These are phyloP conservation scores for Nicotiana tomentosiformis DNA, from an alignment of 257 asterid genomes.

Conservation along the genomic window DNA sequence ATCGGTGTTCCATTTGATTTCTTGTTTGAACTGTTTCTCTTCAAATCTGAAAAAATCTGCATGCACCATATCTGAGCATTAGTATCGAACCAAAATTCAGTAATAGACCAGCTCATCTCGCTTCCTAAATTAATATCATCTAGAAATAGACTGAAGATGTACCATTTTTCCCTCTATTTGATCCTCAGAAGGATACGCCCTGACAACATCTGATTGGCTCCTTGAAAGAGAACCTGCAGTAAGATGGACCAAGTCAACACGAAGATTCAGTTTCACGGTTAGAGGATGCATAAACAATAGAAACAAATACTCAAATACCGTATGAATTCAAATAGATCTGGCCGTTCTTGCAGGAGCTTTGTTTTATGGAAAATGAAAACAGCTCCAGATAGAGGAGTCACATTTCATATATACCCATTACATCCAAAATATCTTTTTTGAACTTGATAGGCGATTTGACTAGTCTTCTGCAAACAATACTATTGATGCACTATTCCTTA, in stretches of 20 bases:
- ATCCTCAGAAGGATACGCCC: slow-evolving; percentile 44
- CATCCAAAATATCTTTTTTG: background rate
- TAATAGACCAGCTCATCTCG: background rate
- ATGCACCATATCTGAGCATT: slow-evolving; percentile 19
- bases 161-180: slow-evolving; percentile 68
- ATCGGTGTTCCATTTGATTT: slow-evolving; percentile 65
- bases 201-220: slow-evolving; percentile 65
- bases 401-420: background rate
- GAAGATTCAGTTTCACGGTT: background rate
- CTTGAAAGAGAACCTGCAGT: slow-evolving; percentile 64
- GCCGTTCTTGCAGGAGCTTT: background rate
- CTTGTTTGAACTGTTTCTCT: slow-evolving; percentile 37
- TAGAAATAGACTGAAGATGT: slow-evolving; percentile 15
- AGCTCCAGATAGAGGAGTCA: background rate
- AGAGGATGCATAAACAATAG: background rate
- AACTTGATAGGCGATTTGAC: background rate
- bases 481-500: background rate
- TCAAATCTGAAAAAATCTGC: slow-evolving; percentile 54
- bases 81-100: slow-evolving; percentile 12
- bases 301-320: background rate
- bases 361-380: background rate
- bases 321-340: background rate
- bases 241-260: slow-evolving; percentile 8
- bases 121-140: slow-evolving; percentile 8
- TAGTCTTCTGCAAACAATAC: background rate